Evolutionary conservation across 78 protist genomes (phyloP).

Genomic region (Blattamonas nauphoetae): DNA sequence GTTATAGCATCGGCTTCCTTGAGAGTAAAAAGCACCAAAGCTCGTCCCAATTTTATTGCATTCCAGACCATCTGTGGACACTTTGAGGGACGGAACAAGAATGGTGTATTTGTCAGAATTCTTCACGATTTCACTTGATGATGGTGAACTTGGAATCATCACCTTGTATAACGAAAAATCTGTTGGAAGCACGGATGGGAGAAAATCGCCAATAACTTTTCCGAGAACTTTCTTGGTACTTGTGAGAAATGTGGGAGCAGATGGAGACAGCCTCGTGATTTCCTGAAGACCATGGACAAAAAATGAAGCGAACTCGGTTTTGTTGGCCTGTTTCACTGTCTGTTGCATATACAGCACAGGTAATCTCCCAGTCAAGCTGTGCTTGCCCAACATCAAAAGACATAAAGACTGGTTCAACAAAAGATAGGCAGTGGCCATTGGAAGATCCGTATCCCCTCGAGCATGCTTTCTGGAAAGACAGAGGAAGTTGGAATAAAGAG

Average conservation of each 20-base stretch:
- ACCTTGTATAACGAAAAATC: neutral
- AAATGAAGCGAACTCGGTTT: neutral
- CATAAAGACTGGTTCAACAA: neutral
- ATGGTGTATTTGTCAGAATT: neutral
- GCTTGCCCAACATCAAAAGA: neutral
- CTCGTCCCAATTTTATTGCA: neutral
- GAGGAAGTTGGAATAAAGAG: neutral
- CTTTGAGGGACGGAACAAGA: neutral
- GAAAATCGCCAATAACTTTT: neutral
- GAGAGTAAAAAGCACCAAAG: neutral
- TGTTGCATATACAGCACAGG: neutral
- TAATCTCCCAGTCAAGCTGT: neutral
- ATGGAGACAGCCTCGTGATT: neutral
- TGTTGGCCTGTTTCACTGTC: neutral
- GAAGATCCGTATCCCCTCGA: neutral
- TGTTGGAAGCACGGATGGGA: neutral
- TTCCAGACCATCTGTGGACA: neutral
- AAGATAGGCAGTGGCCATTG: neutral
- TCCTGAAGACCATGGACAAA: neutral
- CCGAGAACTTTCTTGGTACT: neutral
- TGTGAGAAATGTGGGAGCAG: neutral
- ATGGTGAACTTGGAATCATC: neutral
- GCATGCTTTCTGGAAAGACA: neutral
- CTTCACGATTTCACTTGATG: neutral
- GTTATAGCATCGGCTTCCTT: neutral